phyloP scores from a whole-genome alignment of 2,329 filamentous ascomycete genomes.

The Curvularia eragrostidis region DNA sequence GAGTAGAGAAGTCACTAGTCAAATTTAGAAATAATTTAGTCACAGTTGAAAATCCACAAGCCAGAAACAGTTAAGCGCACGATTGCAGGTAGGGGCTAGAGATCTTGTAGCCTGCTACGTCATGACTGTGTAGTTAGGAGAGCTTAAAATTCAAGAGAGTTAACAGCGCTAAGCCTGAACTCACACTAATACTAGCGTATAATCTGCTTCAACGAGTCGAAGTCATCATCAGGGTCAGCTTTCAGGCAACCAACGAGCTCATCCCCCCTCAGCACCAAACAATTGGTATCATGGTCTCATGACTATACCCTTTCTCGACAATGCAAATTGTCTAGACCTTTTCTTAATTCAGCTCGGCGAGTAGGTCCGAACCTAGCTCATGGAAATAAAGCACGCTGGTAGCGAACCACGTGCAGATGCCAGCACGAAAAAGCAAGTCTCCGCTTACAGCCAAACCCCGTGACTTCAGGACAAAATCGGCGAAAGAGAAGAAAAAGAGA shows the following conservation, averaged over 20 bases:
- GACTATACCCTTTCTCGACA: background rate
- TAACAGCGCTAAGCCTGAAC: too few species aligned
- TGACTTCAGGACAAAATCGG: background rate
- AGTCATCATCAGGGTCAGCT: background rate
- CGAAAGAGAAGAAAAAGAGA: too few species aligned
- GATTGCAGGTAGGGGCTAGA: too few species aligned
- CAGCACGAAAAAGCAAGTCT: background rate
- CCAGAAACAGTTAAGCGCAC: too few species aligned
- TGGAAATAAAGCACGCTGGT: background rate
- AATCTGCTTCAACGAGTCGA: too few species aligned
- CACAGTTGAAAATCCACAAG: too few species aligned
- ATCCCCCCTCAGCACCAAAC: background rate
- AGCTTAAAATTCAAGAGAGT: too few species aligned
- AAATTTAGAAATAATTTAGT: too few species aligned
- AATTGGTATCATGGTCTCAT: background rate
- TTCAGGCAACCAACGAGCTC: background rate
- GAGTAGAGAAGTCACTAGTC: too few species aligned
- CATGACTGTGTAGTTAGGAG: too few species aligned
- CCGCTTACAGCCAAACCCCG: background rate
- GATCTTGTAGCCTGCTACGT: too few species aligned
- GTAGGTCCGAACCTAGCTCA: background rate
- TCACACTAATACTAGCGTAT: too few species aligned
- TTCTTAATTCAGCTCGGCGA: background rate
- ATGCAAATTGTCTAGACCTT: background rate
- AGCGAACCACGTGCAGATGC: background rate